A percentile compares a stretch with the other conserved stretches of the same genome.
Conservation (phyloP, 495 filamentous ascomycete species). For the Pyronema domesticum region DNA sequence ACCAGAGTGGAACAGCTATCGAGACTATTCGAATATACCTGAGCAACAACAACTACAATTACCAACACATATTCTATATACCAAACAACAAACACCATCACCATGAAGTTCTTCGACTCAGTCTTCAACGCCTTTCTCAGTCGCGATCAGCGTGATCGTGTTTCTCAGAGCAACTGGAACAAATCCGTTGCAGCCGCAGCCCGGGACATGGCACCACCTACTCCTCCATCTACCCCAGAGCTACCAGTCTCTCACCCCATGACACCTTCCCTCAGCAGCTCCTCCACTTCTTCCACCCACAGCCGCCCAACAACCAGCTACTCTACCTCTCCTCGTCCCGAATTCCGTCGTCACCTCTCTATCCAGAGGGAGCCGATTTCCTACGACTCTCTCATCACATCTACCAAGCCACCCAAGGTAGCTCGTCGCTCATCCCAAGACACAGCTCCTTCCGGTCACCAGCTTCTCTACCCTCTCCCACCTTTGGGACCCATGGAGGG, state of each 20-base stretch:
- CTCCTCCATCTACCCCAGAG: constrained; percentile 5
- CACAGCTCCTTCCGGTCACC: constrained; percentile 7
- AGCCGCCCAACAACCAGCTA: constrained; percentile 18
- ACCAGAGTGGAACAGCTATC: neutral
- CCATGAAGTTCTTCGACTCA: constrained; percentile 19
- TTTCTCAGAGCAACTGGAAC: constrained; percentile 18
- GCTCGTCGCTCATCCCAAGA: neutral
- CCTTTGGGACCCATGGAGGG: constrained; percentile 23
- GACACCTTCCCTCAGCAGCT: constrained; percentile 19
- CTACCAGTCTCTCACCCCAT: constrained; percentile 6
- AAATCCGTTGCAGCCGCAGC: constrained; percentile 16
- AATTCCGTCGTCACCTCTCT: constrained; percentile 21
- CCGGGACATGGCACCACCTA: constrained; percentile 12
- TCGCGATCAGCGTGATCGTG: constrained; percentile 20
- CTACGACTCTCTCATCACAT: constrained; percentile 17
- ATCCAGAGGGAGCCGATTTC: constrained; percentile 20
- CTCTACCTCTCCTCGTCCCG: constrained; percentile 21
- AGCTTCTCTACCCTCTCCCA: constrained; percentile 20
- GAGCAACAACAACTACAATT: neutral
- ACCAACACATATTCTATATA: neutral
- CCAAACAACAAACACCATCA: constrained; percentile 2
- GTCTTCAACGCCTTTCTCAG: constrained; percentile 20
- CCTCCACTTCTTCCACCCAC: constrained; percentile 14
- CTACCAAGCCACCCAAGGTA: constrained; percentile 14
- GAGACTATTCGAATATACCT: neutral